Conservation (phyloP, 2,329 filamentous ascomycete genomes). For the Talaromyces islandicus region DNA sequence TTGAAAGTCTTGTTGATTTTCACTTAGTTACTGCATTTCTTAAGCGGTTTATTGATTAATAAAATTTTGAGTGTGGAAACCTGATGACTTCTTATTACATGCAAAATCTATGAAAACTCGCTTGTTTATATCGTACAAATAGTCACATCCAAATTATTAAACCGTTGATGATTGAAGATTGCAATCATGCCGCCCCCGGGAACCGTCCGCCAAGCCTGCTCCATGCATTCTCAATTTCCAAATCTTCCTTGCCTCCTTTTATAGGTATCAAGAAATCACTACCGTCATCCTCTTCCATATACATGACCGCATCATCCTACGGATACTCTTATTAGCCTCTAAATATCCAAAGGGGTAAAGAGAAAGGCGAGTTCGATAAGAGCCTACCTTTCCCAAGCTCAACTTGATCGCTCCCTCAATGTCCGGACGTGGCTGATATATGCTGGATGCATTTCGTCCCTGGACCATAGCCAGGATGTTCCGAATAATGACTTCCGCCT, state of each 20-base stretch:
- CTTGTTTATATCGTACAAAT: background rate
- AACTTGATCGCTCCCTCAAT: background rate
- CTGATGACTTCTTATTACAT: background rate
- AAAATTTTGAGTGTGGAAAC: background rate
- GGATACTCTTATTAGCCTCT: background rate
- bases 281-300: background rate
- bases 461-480: conserved; percentile 1
- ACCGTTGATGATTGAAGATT: background rate
- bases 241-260: background rate
- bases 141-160: background rate
- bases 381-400: conserved; percentile 1
- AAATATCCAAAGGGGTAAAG: background rate
- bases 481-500: background rate
- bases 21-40: too few relatives aligned
- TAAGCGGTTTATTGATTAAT: too few relatives aligned
- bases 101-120: background rate
- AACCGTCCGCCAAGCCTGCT: background rate
- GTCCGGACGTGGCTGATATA: background rate
- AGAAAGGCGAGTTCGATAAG: background rate
- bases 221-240: conserved; percentile 4
- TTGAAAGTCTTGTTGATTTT: too few relatives aligned
- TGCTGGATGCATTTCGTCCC: background rate
- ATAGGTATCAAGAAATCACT: background rate
- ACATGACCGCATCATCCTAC: background rate
- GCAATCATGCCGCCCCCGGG: background rate